A percentile compares a stretch with the other conserved stretches of the same genome.
phyloP scores from a whole-genome alignment of 1,139 yeast genomes.

The Pichia sp. region DNA sequence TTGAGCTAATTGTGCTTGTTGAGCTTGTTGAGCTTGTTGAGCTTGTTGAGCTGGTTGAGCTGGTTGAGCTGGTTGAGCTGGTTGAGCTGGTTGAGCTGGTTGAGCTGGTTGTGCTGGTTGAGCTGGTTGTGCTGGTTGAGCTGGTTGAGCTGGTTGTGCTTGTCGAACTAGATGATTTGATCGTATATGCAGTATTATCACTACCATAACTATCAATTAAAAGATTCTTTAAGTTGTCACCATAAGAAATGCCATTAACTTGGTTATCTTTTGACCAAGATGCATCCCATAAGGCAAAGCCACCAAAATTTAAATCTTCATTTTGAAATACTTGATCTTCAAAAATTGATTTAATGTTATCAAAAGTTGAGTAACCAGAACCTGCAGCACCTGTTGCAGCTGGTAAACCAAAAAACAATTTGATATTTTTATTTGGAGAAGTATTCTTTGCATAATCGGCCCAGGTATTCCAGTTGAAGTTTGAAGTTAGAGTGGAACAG shows the following conservation, averaged over 20 bases:
- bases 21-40: background rate
- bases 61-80: slow-evolving; percentile 1
- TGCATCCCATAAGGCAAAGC: slow-evolving; percentile 90
- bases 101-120: slow-evolving; percentile 11
- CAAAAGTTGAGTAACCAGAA: slow-evolving; percentile 51
- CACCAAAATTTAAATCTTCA: slow-evolving; percentile 52
- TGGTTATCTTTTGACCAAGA: slow-evolving; percentile 63
- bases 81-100: slow-evolving; percentile 9
- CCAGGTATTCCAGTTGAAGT: slow-evolving; percentile 88
- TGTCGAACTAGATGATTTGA: slow-evolving; percentile 16
- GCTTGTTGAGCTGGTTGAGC: slow-evolving; percentile 6
- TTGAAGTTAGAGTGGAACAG: slow-evolving; percentile 47
- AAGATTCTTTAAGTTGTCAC: slow-evolving; percentile 37
- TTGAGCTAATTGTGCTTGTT: background rate
- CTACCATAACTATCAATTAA: slow-evolving; percentile 22
- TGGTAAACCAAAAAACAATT: slow-evolving; percentile 50
- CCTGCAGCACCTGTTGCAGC: slow-evolving; percentile 42
- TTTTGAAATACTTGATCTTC: slow-evolving; percentile 32
- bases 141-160: too few relatives aligned
- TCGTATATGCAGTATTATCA: slow-evolving; percentile 6
- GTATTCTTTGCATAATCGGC: slow-evolving; percentile 50
- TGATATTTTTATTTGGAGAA: slow-evolving; percentile 64
- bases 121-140: too few relatives aligned
- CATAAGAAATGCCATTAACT: slow-evolving; percentile 28
- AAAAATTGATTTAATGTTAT: slow-evolving; percentile 33